Evolutionary conservation across 345 rosid genomes (phyloP), one percentile per base, ranked within the genome.

Genomic region (Bruguiera parviflora): DNA sequence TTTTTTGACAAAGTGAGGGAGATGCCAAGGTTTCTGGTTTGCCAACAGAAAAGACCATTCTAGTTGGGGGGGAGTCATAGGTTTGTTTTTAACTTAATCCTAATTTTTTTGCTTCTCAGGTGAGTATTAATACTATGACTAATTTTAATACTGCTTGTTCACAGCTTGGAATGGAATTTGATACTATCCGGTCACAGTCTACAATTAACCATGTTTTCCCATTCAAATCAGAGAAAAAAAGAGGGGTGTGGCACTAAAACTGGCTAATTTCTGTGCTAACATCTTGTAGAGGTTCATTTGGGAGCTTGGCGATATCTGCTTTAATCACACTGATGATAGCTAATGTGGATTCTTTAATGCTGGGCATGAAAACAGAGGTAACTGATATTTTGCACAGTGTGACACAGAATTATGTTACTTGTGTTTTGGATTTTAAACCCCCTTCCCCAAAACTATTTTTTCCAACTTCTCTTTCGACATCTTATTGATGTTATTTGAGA

Each of bases 231-330:
- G 5, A 31, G 28, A 27, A 27, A 31, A 31, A 31, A 31, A 31
- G 5, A 31, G 32, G 32, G 32, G 4, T 97, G 0, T 31, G 95
- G 89, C 87, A 22, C 55, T 92, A 65, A 81, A 81, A 78, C 71
- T 59, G 87, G 96, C 89, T 84, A 71, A 35, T 47, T 65, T 31
- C 32, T 31, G 32, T 31, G 32, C 32, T 79, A 49, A 61, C 3
- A 43, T 76, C 63, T 65, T 21, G 52, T 70, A 92, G 99, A 86
- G 82, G 84, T 95, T 92, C 86, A 96, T 92, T 53, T 92, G 97
- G 97, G 97, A 95, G 97, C 99, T 59, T 95, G 97, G 96, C 97
- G 89, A 83, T 97, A 95, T 84, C 82, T 95, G 68, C 86, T 58
- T 90, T 96, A 28, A 88, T 96, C 72, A 92, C 92, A 82, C 83